phyloP scores from a whole-genome alignment of 2,329 filamentous ascomycete genomes.

The Colletotrichum sp. region DNA sequence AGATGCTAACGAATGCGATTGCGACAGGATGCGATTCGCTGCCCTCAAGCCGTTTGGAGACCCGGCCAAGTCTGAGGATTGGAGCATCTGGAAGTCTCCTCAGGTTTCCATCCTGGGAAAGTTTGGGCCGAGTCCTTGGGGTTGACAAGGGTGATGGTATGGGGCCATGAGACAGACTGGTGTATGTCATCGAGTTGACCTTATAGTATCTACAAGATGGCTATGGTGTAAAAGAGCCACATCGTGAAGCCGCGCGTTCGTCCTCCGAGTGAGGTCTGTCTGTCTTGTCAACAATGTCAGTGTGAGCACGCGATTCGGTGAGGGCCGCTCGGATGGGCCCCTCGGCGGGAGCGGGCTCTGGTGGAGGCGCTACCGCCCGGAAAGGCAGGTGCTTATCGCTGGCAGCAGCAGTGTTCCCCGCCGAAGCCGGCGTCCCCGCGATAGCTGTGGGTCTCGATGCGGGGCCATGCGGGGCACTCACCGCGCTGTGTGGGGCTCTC shows the following conservation, averaged over 20 bases:
- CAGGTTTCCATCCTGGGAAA: slow-evolving; percentile 26
- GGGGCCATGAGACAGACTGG: neutral
- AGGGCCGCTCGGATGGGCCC: neutral
- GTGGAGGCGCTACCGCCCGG: neutral
- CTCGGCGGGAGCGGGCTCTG: neutral
- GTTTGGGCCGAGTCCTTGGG: neutral
- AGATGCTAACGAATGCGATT: neutral
- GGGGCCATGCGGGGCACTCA: neutral
- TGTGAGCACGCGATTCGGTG: neutral
- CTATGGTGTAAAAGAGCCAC: neutral
- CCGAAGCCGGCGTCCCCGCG: neutral
- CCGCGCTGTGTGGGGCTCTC: neutral
- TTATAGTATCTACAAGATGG: too few relatives aligned
- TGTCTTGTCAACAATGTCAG: neutral
- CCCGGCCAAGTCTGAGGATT: slow-evolving; percentile 43
- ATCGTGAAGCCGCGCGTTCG: neutral
- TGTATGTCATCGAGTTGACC: too few relatives aligned
- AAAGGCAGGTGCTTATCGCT: neutral
- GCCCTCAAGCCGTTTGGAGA: slow-evolving; percentile 46
- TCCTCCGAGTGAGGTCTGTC: neutral
- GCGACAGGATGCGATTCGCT: slow-evolving; percentile 40
- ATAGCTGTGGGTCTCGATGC: neutral
- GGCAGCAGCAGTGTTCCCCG: neutral
- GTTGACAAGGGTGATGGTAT: neutral
- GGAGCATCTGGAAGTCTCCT: slow-evolving; percentile 42